phyloP scores from a whole-genome alignment of 1,284 basidiomycete species.

The Mycena citricolor region DNA sequence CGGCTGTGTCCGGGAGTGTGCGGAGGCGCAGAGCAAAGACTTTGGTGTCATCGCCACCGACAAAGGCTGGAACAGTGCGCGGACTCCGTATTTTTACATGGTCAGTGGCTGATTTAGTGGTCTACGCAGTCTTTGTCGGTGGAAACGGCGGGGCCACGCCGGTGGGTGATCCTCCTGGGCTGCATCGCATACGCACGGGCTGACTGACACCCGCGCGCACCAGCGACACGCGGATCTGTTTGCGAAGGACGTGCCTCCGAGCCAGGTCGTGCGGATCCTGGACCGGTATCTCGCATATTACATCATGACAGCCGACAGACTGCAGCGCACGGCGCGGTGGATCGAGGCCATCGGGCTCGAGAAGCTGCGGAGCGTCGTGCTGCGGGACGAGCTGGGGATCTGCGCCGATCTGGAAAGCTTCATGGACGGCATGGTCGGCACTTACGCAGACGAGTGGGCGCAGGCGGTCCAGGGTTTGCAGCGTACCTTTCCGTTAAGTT shows the following conservation, averaged over 20 bases:
- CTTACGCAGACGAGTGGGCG: constrained; percentile 75
- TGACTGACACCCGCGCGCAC: too few relatives aligned
- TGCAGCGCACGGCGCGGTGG: constrained; percentile 76
- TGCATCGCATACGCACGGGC: too few relatives aligned
- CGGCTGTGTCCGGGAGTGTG: constrained; percentile 75
- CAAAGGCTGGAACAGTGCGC: constrained; percentile 71
- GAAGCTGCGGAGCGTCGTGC: constrained; percentile 63
- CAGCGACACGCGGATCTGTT: constrained; percentile 38
- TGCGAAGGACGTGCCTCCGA: constrained; percentile 52
- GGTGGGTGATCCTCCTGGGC: constrained; percentile 53
- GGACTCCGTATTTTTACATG: not conserved
- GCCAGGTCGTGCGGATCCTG: constrained; percentile 62
- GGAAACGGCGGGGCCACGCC: constrained; percentile 78
- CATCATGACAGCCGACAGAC: constrained; percentile 69
- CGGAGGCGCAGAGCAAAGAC: constrained; percentile 76
- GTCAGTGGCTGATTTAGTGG: not conserved
- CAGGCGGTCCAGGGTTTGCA: constrained; percentile 55
- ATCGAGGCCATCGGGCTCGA: constrained; percentile 70
- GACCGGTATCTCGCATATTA: constrained; percentile 76
- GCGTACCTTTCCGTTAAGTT: too few relatives aligned
- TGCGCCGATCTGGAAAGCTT: constrained; percentile 70
- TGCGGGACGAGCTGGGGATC: constrained; percentile 78
- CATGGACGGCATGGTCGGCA: constrained; percentile 67
- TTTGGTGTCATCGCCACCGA: constrained; percentile 79
- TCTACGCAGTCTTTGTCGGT: constrained; percentile 58